Evolutionary conservation across 345 rosid species (phyloP).

Genomic region (Excoecaria agallocha): DNA sequence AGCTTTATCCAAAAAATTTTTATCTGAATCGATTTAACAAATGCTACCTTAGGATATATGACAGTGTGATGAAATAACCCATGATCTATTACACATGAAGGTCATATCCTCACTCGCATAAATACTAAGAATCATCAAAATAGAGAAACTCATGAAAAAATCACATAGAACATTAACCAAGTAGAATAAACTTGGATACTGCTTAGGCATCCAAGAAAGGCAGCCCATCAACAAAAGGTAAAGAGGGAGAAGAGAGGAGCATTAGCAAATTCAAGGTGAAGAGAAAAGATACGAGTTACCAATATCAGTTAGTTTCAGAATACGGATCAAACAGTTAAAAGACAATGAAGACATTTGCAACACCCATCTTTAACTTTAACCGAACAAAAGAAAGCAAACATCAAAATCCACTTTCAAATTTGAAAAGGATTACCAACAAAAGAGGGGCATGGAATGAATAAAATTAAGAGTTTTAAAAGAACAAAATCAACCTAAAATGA

Average conservation of each 20-base stretch:
- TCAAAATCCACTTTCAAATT: neutral
- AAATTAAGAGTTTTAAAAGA: neutral
- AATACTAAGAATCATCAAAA: no score
- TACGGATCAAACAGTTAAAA: constrained; percentile 1
- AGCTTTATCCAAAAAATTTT: no score
- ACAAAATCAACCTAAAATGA: constrained; percentile 20
- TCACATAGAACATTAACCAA: no score
- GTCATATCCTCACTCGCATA: no score
- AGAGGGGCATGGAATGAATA: neutral
- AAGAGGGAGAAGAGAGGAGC: neutral
- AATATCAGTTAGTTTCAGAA: neutral
- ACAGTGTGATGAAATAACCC: neutral
- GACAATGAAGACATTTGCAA: constrained; percentile 6
- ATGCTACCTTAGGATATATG: no score
- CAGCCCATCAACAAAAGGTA: neutral
- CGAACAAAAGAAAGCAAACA: neutral
- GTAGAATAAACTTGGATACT: no score
- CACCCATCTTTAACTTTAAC: neutral
- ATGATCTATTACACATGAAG: neutral
- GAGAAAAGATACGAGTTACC: neutral
- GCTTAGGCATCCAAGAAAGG: no score
- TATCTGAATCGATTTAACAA: no score
- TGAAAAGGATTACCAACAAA: neutral
- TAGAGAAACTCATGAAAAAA: no score
- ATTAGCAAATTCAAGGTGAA: neutral